Evolutionary conservation across 345 rosid species (phyloP), one percentile per base, ranked within the genome.

Genomic region (Gossypium sturtianum): DNA sequence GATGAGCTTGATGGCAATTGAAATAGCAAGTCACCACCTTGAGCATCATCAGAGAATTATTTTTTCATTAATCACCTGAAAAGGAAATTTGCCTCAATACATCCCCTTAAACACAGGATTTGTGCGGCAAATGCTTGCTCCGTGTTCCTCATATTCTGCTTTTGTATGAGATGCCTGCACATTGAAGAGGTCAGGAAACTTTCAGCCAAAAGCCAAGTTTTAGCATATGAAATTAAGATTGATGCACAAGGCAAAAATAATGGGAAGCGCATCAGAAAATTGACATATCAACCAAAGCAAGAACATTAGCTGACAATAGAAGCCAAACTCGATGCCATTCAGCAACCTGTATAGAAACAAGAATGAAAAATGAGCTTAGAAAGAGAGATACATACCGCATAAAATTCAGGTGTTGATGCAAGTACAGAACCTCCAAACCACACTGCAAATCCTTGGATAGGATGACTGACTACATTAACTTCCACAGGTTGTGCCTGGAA

Each of bases 391-490:
- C 86, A 51, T 90, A 89, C 98, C 82, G 84, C 91, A 22, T 85
- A 95, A 87, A 93, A 95, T 86, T 95, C 99, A 34, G 98, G 97
- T 49, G 99, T 95, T 52, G 99, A 95, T 71, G 96, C 97, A 74
- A 95, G 98, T 75, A 95, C 96, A 38, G 98, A 93, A 81, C 99
- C 99, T 53, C 98, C 99, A 82, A 95, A 95, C 99, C 99, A 95
- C 76, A 95, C 99, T 1, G 99, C 99, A 82, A 85, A 95, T 79
- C 85, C 88, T 82, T 95, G 99, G 74, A 95, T 90, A 70, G 99
- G 93, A 77, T 93, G 96, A 83, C 99, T 93, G 80, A 93, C 92
- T 2, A 95, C 97, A 79, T 95, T 95, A 66, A 95, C 99, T 84
- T 95, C 98, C 82, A 93, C 91, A 9, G 99, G 98, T 66, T 89